These are phyloP conservation scores for Apiospora saccharicola DNA, from an alignment of 2,329 filamentous ascomycete species.

Conservation along the genomic window DNA sequence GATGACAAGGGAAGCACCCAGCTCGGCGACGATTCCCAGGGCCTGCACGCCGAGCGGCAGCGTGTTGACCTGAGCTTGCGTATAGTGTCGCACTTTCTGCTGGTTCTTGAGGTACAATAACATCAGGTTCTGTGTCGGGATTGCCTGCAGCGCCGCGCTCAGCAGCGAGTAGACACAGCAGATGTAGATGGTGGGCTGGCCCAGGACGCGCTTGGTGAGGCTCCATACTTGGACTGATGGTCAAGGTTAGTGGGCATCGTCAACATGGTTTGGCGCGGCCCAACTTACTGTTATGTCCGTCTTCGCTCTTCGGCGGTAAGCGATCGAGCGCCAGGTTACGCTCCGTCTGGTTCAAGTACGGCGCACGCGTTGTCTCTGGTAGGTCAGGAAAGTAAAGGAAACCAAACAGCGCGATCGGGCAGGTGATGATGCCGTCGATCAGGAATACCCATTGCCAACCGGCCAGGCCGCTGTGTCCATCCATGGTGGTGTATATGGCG, in stretches of 20 bases:
- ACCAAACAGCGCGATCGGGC: slow-evolving; percentile 56
- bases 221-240: slow-evolving; percentile 15
- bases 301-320: slow-evolving; percentile 16
- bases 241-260: not conserved
- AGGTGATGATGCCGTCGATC: slow-evolving; percentile 55
- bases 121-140: slow-evolving; percentile 17
- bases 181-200: slow-evolving; percentile 23
- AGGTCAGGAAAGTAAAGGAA: slow-evolving; percentile 52
- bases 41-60: slow-evolving; percentile 14
- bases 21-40: slow-evolving; percentile 20
- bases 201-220: not conserved
- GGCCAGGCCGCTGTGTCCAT: slow-evolving; percentile 51
- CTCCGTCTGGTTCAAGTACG: slow-evolving; percentile 36
- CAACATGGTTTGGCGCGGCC: not conserved
- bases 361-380: slow-evolving; percentile 48
- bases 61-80: slow-evolving; percentile 16
- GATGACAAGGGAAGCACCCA: slow-evolving; percentile 18
- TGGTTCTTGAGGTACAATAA: slow-evolving; percentile 18
- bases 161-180: slow-evolving; percentile 15
- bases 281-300: slow-evolving; percentile 21
- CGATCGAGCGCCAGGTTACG: slow-evolving; percentile 5
- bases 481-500: slow-evolving; percentile 44
- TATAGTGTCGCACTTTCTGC: slow-evolving; percentile 2
- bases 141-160: slow-evolving; percentile 10
- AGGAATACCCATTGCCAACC: slow-evolving; percentile 53